Evolutionary conservation across 805 yeast species (phyloP), one percentile per base, ranked within the genome.

Genomic region (Debaryomyces tyrocola): DNA sequence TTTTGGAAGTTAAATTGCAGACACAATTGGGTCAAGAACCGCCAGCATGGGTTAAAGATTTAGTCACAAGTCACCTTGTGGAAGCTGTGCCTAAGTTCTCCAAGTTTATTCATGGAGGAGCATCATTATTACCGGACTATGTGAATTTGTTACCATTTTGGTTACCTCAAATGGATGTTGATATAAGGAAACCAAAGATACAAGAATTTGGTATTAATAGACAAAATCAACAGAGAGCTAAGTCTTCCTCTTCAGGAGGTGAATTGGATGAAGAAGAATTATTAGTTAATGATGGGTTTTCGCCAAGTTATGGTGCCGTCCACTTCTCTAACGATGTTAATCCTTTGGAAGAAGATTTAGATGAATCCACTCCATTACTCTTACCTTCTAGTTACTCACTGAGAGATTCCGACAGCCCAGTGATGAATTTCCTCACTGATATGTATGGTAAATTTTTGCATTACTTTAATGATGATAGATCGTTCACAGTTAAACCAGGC

Each of bases 21-120:
- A 94, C 99, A 3, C 98, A 94, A 74, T 62, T 94, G 70, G 99
- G 99, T 46, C 99, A 94, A 70, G 99, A 94, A 67, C 99, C 99
- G 24, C 99, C 99, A 8, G 84, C 80, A 51, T 94, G 99, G 99
- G 96, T 94, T 41, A 80, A 94, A 55, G 96, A 92, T 54, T 78
- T 94, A 65, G 91, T 92, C 31, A 74, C 91, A 0, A 85, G 95
- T 24, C 99, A 94, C 67, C 75, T 94, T 43, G 99, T 94, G 36
- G 99, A 94, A 69, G 97, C 97, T 1, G 97, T 94, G 37, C 99
- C 99, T 24, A 94, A 94, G 69, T 94, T 90, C 67, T 92, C 98
- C 45, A 94, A 94, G 67, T 94, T 94, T 60, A 92, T 94, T 56
- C 99, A 94, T 60, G 99, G 99, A 57, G 84, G 90, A 49, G 96